Evolutionary conservation across 2,329 filamentous ascomycete genomes (phyloP), one percentile per base, ranked within the genome.

Genomic region (Dothistroma pini): DNA sequence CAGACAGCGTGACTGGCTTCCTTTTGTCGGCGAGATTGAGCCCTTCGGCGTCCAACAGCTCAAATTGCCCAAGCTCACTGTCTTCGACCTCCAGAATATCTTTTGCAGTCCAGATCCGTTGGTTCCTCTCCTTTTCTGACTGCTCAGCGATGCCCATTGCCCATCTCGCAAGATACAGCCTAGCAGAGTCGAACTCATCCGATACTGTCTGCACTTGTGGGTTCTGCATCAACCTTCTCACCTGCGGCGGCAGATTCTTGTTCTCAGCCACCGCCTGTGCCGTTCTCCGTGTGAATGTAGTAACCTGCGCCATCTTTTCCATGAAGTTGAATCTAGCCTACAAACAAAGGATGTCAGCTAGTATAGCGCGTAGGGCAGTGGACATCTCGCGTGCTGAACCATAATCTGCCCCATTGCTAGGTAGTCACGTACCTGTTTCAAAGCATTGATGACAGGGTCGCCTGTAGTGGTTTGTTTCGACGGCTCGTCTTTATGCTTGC

Each of bases 141-240:
- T 99, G 95, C 75, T 99, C 96, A 0, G 95, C 93, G 66, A 99
- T 96, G 8, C 92, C 92, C 95, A 99, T 97, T 2, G 95, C 95
- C 95, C 95, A 99, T 65, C 95, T 84, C 22, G 95, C 95, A 44
- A 99, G 82, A 72, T 99, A 99, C 62, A 99, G 83, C 66, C 95
- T 85, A 4, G 96, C 95, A 70, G 92, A 96, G 79, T 99, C 96
- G 69, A 97, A 99, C 73, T 99, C 96, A 62, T 97, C 93, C 72
- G 97, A 93, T 22, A 99, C 76, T 0, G 90, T 97, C 78, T 97
- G 93, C 0, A 99, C 92, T 71, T 99, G 93, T 0, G 93, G 93
- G 66, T 96, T 97, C 72, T 86, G 88, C 75, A 99, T 85, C 68
- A 99, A 75, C 55, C 91, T 85, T 70, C 89, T 84, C 34, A 99